Evolutionary conservation across 768 basidiomycete species (phyloP).

Genomic region (Paxillus rubicundulus): DNA sequence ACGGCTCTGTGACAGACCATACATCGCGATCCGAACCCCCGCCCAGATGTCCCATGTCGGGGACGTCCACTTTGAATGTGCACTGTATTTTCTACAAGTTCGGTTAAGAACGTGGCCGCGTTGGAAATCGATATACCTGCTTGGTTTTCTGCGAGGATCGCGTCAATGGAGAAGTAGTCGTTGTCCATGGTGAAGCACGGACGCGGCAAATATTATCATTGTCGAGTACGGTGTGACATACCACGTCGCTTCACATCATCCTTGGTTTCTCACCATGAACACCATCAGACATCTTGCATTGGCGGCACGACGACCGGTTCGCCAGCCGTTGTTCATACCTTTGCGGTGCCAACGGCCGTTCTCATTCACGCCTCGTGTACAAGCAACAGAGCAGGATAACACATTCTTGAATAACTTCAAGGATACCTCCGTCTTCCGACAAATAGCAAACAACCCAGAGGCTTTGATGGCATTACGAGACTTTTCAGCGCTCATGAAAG

Average conservation of each 20-base stretch:
- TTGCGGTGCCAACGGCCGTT: constrained; percentile 25
- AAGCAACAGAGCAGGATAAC: constrained; percentile 33
- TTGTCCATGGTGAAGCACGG: constrained; percentile 61
- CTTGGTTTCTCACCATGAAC: constrained; percentile 19
- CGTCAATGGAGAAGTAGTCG: constrained; percentile 90
- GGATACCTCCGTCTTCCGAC: constrained; percentile 45
- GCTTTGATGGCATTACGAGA: constrained; percentile 48
- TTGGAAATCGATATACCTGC: constrained; percentile 33
- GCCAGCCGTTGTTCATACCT: constrained; percentile 8
- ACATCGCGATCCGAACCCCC: constrained; percentile 85
- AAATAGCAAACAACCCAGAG: constrained; percentile 48
- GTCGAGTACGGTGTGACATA: not conserved
- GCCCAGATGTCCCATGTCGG: constrained; percentile 85
- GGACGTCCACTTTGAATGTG: constrained; percentile 83
- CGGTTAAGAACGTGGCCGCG: not conserved
- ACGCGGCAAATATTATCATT: constrained; percentile 4
- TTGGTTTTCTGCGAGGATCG: constrained; percentile 91
- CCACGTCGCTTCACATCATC: not conserved
- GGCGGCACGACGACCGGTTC: constrained; percentile 15
- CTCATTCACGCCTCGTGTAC: constrained; percentile 27
- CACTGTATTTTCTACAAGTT: constrained; percentile 81
- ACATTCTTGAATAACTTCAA: constrained; percentile 42
- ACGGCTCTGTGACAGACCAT: constrained; percentile 26
- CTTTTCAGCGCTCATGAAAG: constrained; percentile 44
- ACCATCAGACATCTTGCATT: constrained; percentile 12